Conservation (phyloP, 805 yeast species). For the Ogataea corticis region DNA sequence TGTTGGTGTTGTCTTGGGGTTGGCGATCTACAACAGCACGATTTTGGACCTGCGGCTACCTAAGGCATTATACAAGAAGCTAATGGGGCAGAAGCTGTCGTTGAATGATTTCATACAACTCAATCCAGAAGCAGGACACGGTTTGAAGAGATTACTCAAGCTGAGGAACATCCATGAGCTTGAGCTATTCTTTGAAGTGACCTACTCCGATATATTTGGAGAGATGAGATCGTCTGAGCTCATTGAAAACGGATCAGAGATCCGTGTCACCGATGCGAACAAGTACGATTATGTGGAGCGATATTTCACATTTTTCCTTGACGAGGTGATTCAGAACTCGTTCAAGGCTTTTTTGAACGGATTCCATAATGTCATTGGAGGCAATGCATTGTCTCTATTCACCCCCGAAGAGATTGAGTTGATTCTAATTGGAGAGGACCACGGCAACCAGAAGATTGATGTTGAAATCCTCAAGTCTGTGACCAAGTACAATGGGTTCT, state of each 20-base stretch:
- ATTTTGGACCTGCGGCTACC: constrained; percentile 83
- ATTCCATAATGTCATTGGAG: constrained; percentile 73
- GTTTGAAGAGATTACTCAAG: constrained; percentile 47
- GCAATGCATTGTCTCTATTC: constrained; percentile 77
- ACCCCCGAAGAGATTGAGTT: constrained; percentile 80
- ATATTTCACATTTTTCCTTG: constrained; percentile 63
- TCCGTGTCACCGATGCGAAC: constrained; percentile 59
- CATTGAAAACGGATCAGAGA: constrained; percentile 55
- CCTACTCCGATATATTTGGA: constrained; percentile 53
- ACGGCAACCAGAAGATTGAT: constrained; percentile 52
- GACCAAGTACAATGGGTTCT: constrained; percentile 74
- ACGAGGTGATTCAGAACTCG: constrained; percentile 51
- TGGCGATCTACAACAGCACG: constrained; percentile 89
- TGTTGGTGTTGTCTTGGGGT: constrained; percentile 83
- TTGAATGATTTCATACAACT: constrained; percentile 67
- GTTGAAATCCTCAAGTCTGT: constrained; percentile 64
- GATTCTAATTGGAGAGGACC: constrained; percentile 74
- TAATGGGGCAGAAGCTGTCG: constrained; percentile 54
- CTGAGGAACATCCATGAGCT: constrained; percentile 49
- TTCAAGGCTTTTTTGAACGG: constrained; percentile 66
- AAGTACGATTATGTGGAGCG: constrained; percentile 58
- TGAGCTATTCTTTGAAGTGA: constrained; percentile 59
- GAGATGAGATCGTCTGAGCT: constrained; percentile 48
- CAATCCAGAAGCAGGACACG: constrained; percentile 65
- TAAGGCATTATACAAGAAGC: constrained; percentile 68